Conservation (phyloP, 2,329 filamentous ascomycete species). For the Colletotrichum sansevieriae region DNA sequence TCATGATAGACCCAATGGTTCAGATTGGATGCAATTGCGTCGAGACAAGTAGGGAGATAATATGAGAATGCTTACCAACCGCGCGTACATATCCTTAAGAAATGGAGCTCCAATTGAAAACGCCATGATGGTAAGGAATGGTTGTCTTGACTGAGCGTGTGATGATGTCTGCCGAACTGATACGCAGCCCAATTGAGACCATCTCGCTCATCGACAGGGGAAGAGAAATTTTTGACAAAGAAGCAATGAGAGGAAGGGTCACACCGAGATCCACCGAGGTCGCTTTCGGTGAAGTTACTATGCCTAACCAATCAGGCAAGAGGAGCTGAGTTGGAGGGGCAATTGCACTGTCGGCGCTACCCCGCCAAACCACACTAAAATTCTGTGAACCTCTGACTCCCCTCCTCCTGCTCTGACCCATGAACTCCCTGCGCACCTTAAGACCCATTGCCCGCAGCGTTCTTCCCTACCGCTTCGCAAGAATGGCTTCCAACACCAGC, state of each 20-base stretch:
- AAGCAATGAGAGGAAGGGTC: neutral
- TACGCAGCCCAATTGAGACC: too few species aligned
- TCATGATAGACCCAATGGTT: too few species aligned
- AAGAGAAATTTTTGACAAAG: neutral
- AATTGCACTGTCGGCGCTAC: conserved; percentile 22
- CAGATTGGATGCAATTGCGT: neutral
- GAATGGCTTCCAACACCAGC: conserved; percentile 76
- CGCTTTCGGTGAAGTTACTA: neutral
- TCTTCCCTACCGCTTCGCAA: conserved; percentile 55
- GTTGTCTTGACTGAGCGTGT: too few species aligned
- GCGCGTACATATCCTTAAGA: too few species aligned
- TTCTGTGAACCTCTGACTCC: conserved; percentile 24
- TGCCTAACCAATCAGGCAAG: conserved; percentile 27
- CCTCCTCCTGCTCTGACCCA: conserved; percentile 43
- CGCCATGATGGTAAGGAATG: too few species aligned
- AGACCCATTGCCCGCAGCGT: conserved; percentile 54
- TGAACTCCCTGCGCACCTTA: conserved; percentile 60
- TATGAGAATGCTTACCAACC: too few species aligned
- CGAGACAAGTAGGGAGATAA: too few species aligned
- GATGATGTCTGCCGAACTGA: too few species aligned
- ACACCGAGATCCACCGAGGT: neutral
- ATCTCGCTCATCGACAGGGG: neutral
- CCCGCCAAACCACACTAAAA: conserved; percentile 36
- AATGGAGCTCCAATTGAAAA: too few species aligned
- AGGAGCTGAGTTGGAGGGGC: conserved; percentile 26